Evolutionary conservation across 2,329 filamentous ascomycete genomes (phyloP), one percentile per base, ranked within the genome.

Genomic region (Epichloe amarillans): DNA sequence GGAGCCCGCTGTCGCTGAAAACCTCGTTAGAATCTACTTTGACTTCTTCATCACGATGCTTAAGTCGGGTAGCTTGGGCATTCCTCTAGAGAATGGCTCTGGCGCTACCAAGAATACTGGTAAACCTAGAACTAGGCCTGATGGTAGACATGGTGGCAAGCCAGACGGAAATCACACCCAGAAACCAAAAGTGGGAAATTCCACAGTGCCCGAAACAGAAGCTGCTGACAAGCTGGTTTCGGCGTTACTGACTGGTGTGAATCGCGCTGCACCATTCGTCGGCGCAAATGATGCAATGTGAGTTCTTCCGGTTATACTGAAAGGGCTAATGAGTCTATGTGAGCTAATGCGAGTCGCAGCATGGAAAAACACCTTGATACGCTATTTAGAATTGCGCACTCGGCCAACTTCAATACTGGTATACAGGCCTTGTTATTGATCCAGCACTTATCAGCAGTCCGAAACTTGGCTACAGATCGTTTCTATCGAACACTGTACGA

Each of bases 321-420:
- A 6, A 19, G 12, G 17, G 4, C 15, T 19, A 40, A 17, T 21
- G 4, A 23, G 14, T 30, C 7, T 19, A 33, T 41, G 12, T 30
- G 48, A 46, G 57, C 60, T 50, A 64, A 50, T 21, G 35, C 14
- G 23, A 44, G 23, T 42, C 4, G 50, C 50, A 86, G 82, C 23
- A 80, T 97, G 57, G 87, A 94, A 61, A 82, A 84, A 52, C 91
- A 98, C 62, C 79, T 98, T 52, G 86, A 97, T 63, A 96, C 91
- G 3, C 77, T 98, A 26, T 98, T 96, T 76, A 84, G 82, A 60
- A 93, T 98, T 61, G 95, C 93, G 0, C 93, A 98, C 68, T 97
- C 91, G 1, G 88, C 91, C 51, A 98, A 98, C 67, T 97, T 98
- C 77, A 98, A 97, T 70, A 98, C 93, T 1, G 93, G 89, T 63